Base-by-base conservation (phyloP, 371 early-diverging fungal genomes). In the Syncephalastrum monosporum region DNA sequence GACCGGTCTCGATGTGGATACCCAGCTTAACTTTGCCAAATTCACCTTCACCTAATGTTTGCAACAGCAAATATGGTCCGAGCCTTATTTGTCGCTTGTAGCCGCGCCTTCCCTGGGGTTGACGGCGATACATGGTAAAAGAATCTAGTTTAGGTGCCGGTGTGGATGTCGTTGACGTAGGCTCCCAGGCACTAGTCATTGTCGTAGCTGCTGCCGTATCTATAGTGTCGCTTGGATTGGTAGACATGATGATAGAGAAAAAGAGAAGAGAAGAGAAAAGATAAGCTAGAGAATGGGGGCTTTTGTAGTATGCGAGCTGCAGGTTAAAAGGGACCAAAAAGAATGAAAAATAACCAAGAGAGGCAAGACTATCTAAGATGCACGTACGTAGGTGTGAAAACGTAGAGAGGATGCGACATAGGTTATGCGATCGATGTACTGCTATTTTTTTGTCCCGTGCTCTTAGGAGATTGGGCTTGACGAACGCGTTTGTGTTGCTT, bases 21-120 rank as follows among this genome's bases (percentile, higher is more conserved):
- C 94, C 99, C 16, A 97, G 84, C 69, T 98, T 97, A 61, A 99
- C 99, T 76, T 97, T 95, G 47, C 96, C 96, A 71, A 97, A 98
- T 74, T 97, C 97, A 38, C 99, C 99, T 71, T 93, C 96, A 50
- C 98, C 99, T 6, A 99, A 82, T 15, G 93, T 91, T 73, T 94
- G 95, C 21, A 92, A 82, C 33, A 98, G 75, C 19, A 85, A 82
- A 67, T 97, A 99, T 47, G 94, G 89, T 3, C 96, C 96, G 66
- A 96, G 82, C 69, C 84, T 82, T 42, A 83, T 82, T 29, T 66
- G 66, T 21, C 60, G 47, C 42, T 41, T 27, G 29, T 53, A 42
- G 5, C 17, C 38, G 5, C 52, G 58, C 2, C 49, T 47, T 19
- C 48, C 42, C 43, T 42, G 44, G 16, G 19, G 50, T 51, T 43